A percentile compares a stretch with the other conserved stretches of the same genome.
These are phyloP conservation scores for Flagelloscypha sp. DNA, from an alignment of 768 basidiomycete genomes.

Conservation along the genomic window DNA sequence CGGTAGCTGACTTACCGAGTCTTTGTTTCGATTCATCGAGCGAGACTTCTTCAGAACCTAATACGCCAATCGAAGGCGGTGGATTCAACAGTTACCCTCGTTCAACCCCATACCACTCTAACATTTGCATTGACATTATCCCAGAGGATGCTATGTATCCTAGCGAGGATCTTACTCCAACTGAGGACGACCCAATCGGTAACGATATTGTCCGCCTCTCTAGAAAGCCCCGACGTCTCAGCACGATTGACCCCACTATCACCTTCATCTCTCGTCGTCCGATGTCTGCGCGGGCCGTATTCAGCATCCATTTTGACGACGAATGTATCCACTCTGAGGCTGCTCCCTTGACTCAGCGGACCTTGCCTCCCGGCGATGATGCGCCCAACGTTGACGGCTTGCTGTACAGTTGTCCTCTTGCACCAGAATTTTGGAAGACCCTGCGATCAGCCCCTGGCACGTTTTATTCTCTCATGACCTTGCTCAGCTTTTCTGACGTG, in stretches of 20 bases:
- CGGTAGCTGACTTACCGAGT: constrained; percentile 9
- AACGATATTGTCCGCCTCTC: constrained; percentile 28
- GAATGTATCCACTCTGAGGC: constrained; percentile 45
- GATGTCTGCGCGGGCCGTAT: constrained; percentile 45
- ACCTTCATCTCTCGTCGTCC: constrained; percentile 47
- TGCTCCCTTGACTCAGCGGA: constrained; percentile 24
- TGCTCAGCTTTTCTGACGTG: constrained; percentile 1
- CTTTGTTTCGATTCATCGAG: constrained; percentile 26
- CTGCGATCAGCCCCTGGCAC: constrained; percentile 49
- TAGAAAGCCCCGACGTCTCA: constrained; percentile 44
- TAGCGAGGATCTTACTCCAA: constrained; percentile 8
- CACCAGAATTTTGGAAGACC: constrained; percentile 58
- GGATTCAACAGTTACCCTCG: constrained; percentile 15
- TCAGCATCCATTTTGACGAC: constrained; percentile 44
- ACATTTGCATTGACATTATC: constrained; percentile 42
- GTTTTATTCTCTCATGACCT: constrained; percentile 13
- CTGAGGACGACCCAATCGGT: constrained; percentile 4
- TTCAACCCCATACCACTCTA: constrained; percentile 17
- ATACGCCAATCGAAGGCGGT: constrained; percentile 30
- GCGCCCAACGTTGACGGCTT: constrained; percentile 21
- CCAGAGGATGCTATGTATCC: constrained; percentile 17
- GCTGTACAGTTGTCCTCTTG: constrained; percentile 53
- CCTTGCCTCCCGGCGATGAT: constrained; percentile 14
- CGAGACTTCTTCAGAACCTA: constrained; percentile 29
- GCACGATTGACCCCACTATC: constrained; percentile 57